Evolutionary conservation across 495 filamentous ascomycete species (phyloP), one percentile per base, ranked within the genome.

Genomic region (Hypoxylon crocopeplum): DNA sequence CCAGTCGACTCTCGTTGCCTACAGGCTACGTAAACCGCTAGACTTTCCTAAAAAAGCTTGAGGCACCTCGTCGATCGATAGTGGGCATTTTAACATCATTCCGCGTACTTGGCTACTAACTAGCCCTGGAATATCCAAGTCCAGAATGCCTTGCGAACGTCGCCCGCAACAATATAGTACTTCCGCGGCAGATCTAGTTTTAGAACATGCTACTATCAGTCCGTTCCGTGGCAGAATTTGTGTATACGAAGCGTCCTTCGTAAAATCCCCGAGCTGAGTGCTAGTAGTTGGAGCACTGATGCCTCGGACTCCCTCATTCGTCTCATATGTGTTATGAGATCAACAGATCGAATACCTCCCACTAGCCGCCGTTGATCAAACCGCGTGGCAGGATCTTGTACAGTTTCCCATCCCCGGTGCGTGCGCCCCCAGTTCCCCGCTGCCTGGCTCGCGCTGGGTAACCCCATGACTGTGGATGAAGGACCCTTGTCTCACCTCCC

Each of bases 341-440:
- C 61, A 64, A 64, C 54, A 64, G 61, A 64, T 64, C 61, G 61
- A 64, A 59, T 55, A 64, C 61, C 30, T 64, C 46, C 36, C 40
- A 56, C 62, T 60, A 62, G 62, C 57, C 57, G 62, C 57, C 58
- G 57, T 66, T 66, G 57, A 62, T 62, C 57, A 62, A 66, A 62
- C 57, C 57, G 50, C 57, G 41, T 57, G 51, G 57, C 24, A 62
- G 62, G 56, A 66, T 62, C 58, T 60, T 57, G 37, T 53, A 46
- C 52, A 56, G 33, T 61, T 38, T 49, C 46, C 46, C 48, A 39
- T 40, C 56, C 62, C 57, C 58, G 57, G 62, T 55, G 42, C 33
- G 50, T 62, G 56, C 51, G 56, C 50, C 62, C n/a, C 56, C 58
- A 60, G 56, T 66, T 66, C 62, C 62, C 62, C 62, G 58, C 62